Conservation (phyloP, 2,329 filamentous ascomycete genomes). For the Cladosporium colombiae region DNA sequence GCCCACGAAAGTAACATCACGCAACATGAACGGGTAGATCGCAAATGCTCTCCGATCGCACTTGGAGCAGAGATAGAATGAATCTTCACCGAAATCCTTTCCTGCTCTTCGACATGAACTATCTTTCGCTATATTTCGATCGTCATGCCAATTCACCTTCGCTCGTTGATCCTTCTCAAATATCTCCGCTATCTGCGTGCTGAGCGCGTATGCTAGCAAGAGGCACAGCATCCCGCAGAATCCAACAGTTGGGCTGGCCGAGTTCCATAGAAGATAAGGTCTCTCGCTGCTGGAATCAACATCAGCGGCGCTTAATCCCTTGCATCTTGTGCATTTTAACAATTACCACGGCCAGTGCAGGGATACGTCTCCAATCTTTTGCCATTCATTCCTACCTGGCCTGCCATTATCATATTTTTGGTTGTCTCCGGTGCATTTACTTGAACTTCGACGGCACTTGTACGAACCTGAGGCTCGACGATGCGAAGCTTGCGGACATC, state of each 20-base stretch:
- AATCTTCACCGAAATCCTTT: neutral
- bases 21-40: no score
- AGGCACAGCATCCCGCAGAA: neutral
- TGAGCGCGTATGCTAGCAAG: neutral
- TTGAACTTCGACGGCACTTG: neutral
- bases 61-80: no score
- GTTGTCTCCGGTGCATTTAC: neutral
- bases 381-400: neutral
- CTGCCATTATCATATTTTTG: neutral
- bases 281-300: neutral
- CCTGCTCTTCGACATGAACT: no score
- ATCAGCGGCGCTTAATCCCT: neutral
- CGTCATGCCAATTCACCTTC: no score
- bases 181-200: neutral
- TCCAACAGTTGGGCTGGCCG: neutral
- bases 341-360: neutral
- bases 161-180: neutral
- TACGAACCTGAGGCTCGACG: neutral
- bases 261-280: neutral
- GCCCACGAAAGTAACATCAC: no score
- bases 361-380: neutral
- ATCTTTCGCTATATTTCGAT: no score
- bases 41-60: no score
- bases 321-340: neutral
- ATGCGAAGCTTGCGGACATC: neutral